Percentiles rank a stretch among this genome's conserved stretches.
These are phyloP conservation scores for Neonectria hederae DNA, from an alignment of 2,329 filamentous ascomycete species.

Conservation along the genomic window DNA sequence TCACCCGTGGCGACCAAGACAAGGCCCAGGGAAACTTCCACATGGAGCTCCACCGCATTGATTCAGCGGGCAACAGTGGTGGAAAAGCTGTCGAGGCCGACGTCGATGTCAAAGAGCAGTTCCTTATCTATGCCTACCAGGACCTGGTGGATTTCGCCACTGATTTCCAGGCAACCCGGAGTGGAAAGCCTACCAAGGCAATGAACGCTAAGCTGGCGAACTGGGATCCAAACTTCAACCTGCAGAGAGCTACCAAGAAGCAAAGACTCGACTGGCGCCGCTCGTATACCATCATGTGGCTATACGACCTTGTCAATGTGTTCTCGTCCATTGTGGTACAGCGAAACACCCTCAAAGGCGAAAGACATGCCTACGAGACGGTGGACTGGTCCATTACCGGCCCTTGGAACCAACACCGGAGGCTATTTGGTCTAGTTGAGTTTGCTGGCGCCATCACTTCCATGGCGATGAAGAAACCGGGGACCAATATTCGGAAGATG, in stretches of 20 bases:
- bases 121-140: conserved; percentile 53
- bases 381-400: conserved; percentile 55
- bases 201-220: conserved; percentile 51
- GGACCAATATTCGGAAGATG: conserved; percentile 47
- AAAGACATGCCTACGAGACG: conserved; percentile 46
- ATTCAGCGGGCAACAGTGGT: neutral
- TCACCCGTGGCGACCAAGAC: conserved; percentile 50
- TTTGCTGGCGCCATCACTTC: conserved; percentile 56
- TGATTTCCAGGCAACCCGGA: conserved; percentile 56
- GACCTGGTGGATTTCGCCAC: conserved; percentile 55
- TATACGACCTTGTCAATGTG: conserved; percentile 61
- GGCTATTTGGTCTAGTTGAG: conserved; percentile 56
- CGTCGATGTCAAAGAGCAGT: conserved; percentile 55
- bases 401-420: conserved; percentile 42
- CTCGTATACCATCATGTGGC: conserved; percentile 60
- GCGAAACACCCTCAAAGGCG: conserved; percentile 46
- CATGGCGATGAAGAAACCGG: conserved; percentile 57
- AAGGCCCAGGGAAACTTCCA: conserved; percentile 34
- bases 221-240: conserved; percentile 55
- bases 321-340: conserved; percentile 54
- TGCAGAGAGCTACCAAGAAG: conserved; percentile 49
- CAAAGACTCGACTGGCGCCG: conserved; percentile 57
- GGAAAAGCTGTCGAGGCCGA: conserved; percentile 15
- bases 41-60: neutral
- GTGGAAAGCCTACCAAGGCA: conserved; percentile 56